Percentiles rank a stretch among this genome's conserved stretches.
phyloP scores from a whole-genome alignment of 169 alveolate genomes.

The Babesia sp. region DNA sequence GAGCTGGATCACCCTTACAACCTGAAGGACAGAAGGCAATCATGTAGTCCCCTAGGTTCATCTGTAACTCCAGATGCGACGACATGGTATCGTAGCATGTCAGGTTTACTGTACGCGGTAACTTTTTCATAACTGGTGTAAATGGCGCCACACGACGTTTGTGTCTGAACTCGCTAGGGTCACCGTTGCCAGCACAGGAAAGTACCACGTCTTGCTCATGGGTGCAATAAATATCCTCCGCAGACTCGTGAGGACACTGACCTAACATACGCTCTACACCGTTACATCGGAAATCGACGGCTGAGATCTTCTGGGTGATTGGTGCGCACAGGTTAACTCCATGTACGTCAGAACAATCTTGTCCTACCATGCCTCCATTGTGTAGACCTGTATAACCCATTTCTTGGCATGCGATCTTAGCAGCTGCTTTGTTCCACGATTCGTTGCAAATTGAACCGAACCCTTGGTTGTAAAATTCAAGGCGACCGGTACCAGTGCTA shows the following conservation, averaged over 20 bases:
- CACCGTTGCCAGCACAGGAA: slow-evolving; percentile 74
- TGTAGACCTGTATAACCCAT: slow-evolving; percentile 79
- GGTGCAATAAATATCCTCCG: slow-evolving; percentile 65
- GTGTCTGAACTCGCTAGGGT: slow-evolving; percentile 66
- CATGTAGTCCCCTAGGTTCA: slow-evolving; percentile 57
- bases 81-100: slow-evolving; percentile 73
- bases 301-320: slow-evolving; percentile 78
- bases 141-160: slow-evolving; percentile 50
- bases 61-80: slow-evolving; percentile 68
- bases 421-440: slow-evolving; percentile 80
- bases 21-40: slow-evolving; percentile 67
- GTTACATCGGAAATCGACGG: slow-evolving; percentile 80
- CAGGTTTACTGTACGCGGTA: slow-evolving; percentile 65
- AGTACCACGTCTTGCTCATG: slow-evolving; percentile 77
- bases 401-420: slow-evolving; percentile 82
- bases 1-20: slow-evolving; percentile 63
- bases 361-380: slow-evolving; percentile 85
- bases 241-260: slow-evolving; percentile 57
- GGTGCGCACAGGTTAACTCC: slow-evolving; percentile 87
- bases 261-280: slow-evolving; percentile 68
- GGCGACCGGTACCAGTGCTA: slow-evolving; percentile 78
- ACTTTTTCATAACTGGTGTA: slow-evolving; percentile 65
- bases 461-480: slow-evolving; percentile 71
- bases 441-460: slow-evolving; percentile 84
- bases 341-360: slow-evolving; percentile 77